phyloP scores from a whole-genome alignment of 108 stramenopile species.

The Cyclostephanos tholiformis region DNA sequence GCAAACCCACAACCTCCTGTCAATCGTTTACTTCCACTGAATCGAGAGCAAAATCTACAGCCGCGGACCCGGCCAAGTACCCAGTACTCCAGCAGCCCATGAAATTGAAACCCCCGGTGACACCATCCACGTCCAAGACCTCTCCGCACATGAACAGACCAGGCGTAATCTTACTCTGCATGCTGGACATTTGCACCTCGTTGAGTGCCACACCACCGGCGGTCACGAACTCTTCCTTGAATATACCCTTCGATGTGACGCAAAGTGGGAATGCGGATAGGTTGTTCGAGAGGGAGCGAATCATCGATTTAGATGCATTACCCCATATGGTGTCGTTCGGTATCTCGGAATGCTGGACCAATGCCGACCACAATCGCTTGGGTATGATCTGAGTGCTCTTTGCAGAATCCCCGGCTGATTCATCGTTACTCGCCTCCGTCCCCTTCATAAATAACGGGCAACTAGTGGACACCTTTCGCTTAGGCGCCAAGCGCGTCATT shows the following conservation, averaged over 20 bases:
- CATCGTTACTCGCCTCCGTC: slow-evolving; percentile 33
- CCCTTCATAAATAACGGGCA: slow-evolving; percentile 73
- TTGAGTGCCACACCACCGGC: slow-evolving; percentile 84
- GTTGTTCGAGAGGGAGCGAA: slow-evolving; percentile 59
- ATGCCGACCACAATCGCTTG: slow-evolving; percentile 73
- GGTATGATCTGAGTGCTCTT: slow-evolving; percentile 59
- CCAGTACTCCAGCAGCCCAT: slow-evolving; percentile 90
- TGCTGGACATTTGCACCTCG: slow-evolving; percentile 79
- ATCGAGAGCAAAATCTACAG: slow-evolving; percentile 31
- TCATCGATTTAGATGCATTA: slow-evolving; percentile 67
- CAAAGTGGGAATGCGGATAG: slow-evolving; percentile 60
- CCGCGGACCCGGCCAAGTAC: slow-evolving; percentile 70
- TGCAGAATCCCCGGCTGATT: slow-evolving; percentile 37
- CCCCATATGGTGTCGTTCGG: slow-evolving; percentile 59
- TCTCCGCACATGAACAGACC: slow-evolving; percentile 88
- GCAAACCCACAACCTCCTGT: too few species aligned
- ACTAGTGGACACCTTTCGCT: slow-evolving; percentile 59
- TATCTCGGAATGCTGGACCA: slow-evolving; percentile 62
- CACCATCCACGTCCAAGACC: slow-evolving; percentile 87
- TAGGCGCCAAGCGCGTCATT: slow-evolving; percentile 44
- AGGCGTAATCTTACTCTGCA: slow-evolving; percentile 72
- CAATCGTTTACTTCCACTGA: too few species aligned
- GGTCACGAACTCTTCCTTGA: slow-evolving; percentile 96
- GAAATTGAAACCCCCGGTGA: slow-evolving; percentile 92
- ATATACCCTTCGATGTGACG: slow-evolving; percentile 78